phyloP scores from a whole-genome alignment of 2,329 filamentous ascomycete genomes.

The Sarocladiaceae sp. region DNA sequence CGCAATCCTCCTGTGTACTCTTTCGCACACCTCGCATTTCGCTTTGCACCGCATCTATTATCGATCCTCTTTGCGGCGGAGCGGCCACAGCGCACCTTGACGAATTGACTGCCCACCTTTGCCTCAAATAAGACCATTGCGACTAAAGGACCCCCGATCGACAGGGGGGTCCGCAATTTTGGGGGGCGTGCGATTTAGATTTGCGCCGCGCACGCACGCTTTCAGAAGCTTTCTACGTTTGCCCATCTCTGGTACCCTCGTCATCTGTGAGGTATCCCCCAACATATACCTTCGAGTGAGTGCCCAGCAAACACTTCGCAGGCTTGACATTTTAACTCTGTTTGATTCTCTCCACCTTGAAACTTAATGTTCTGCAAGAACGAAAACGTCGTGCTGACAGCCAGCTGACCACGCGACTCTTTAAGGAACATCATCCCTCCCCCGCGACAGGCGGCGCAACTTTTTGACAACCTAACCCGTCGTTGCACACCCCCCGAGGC shows the following conservation, averaged over 20 bases:
- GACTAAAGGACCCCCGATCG: neutral
- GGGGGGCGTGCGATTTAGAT: neutral
- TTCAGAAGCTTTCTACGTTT: conserved; percentile 1
- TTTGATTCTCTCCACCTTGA: too few species aligned
- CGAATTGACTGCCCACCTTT: conserved; percentile 1
- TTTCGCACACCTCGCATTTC: neutral
- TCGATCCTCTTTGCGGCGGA: neutral
- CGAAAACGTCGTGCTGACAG: neutral
- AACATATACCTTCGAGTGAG: neutral
- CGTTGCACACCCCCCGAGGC: neutral
- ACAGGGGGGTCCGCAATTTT: neutral
- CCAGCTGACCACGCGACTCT: too few species aligned
- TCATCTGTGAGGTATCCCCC: neutral
- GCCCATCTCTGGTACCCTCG: neutral
- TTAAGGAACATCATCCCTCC: too few species aligned
- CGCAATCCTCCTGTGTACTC: neutral
- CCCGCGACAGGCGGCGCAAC: neutral
- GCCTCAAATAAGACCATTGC: conserved; percentile 4
- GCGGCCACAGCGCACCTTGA: neutral
- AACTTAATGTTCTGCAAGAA: too few species aligned
- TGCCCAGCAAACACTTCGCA: neutral
- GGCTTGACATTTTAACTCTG: too few species aligned
- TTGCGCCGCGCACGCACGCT: neutral
- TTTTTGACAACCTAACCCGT: neutral
- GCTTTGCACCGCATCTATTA: neutral